Base-by-base conservation (phyloP, 148 eudicot species). In the Hydrangea macrophylla region DNA sequence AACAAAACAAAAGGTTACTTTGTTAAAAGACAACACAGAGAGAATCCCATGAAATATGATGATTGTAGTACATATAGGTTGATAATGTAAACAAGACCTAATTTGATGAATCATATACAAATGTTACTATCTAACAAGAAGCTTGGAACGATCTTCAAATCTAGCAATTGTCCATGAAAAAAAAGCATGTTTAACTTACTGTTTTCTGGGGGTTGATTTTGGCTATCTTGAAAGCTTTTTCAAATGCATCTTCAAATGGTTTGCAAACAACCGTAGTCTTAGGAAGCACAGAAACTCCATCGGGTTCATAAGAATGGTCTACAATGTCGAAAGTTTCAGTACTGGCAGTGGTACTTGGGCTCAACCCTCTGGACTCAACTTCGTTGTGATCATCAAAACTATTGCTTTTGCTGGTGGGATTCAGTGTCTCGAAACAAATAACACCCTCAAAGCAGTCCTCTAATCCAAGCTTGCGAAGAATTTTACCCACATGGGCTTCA, bases 391-490 rank as follows among this genome's bases (percentile, higher is more conserved):
- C 37, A 65, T 65, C 64, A 58, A 44, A 37, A 35, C 42, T 26
- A 35, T 31, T 25, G 6, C 28, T 61, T 53, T 70, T 58, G 8
- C 72, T 26, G 7, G 74, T 25, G 12, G 90, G 83, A 77, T 93
- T 93, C 69, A 93, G 69, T 25, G 90, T 81, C 82, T 93, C 98
- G n/a, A 93, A 93, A 77, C 89, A 88, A 13, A 88, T 81, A 33
- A 93, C 75, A 39, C 58, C 74, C 9, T 90, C 98, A 45, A 93
- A 93, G 70, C 96, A 93, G 67, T 82, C 98, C 80, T 90, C 92
- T 58, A 93, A 71, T 40, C 92, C 98, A 36, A 93, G 88, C 82
- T 88, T 82, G 65, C 70, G 65, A 36, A 93, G 86, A 65, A 75
- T 78, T 35, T 69, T 69, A 51, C 81, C 88, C 31, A 89, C 84